These are phyloP conservation scores for Wallemia hederae DNA, from an alignment of 1,284 basidiomycete species.

Conservation along the genomic window DNA sequence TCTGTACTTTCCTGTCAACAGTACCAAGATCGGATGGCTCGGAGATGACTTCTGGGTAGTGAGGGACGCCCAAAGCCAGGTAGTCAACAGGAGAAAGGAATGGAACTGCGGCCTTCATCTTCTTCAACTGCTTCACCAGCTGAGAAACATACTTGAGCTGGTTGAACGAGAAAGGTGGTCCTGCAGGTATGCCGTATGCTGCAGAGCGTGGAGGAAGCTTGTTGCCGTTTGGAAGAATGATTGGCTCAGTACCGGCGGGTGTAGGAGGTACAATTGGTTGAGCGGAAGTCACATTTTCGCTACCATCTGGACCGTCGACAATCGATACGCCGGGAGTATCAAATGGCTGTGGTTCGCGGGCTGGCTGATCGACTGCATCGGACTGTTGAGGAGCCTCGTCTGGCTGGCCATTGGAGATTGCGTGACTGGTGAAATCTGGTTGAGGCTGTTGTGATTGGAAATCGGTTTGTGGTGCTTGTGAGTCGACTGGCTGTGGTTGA, in stretches of 20 bases:
- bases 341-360: neutral
- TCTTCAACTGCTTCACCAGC: constrained; percentile 28
- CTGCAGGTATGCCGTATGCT: neutral
- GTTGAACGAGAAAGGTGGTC: neutral
- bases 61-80: constrained; percentile 65
- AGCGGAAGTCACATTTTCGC: neutral
- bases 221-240: neutral
- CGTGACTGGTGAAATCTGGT: too few relatives aligned
- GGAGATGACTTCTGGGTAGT: constrained; percentile 63
- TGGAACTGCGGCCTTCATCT: constrained; percentile 47
- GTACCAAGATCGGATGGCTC: constrained; percentile 89
- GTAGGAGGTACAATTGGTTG: neutral
- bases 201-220: neutral
- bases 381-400: too few relatives aligned
- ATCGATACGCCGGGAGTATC: neutral
- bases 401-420: too few relatives aligned
- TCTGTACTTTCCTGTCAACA: constrained; percentile 59
- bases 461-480: neutral
- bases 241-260: neutral
- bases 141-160: neutral
- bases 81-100: constrained; percentile 75
- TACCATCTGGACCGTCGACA: neutral
- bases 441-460: neutral
- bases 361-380: neutral
- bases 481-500: neutral